These are phyloP conservation scores for Syzygium grande DNA, from an alignment of 345 rosid genomes.

Conservation along the genomic window DNA sequence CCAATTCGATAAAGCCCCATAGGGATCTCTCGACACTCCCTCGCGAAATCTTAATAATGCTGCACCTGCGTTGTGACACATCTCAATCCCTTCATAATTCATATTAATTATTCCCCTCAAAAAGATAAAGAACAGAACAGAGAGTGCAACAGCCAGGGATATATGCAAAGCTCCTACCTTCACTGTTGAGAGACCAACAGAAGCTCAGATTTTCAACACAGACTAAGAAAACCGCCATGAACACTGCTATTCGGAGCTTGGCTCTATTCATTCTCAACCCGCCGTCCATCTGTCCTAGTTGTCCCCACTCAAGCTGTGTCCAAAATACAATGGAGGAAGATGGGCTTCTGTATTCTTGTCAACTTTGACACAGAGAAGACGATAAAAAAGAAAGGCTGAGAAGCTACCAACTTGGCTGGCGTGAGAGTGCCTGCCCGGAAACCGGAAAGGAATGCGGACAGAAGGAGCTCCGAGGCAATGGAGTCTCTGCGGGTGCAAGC, in stretches of 20 bases:
- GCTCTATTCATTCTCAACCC: background rate
- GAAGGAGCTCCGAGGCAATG: background rate
- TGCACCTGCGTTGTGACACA: conserved; percentile 28
- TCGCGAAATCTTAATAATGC: conserved; percentile 55
- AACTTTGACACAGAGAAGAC: background rate
- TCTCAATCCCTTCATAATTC: background rate
- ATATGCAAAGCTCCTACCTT: conserved; percentile 19
- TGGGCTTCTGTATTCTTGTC: background rate
- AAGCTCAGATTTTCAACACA: conserved; percentile 15
- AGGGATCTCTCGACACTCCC: conserved; percentile 61
- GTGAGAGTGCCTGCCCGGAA: background rate
- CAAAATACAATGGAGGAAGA: background rate
- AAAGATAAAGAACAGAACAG: background rate
- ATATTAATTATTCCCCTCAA: background rate
- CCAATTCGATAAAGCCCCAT: conserved; percentile 61
- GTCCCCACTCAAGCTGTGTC: background rate
- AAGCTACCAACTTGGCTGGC: background rate
- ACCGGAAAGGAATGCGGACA: background rate
- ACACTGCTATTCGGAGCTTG: conserved; percentile 6
- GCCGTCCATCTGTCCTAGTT: background rate
- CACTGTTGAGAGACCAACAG: conserved; percentile 23
- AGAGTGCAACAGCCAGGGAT: background rate
- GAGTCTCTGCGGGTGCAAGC: conserved; percentile 1
- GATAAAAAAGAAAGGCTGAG: background rate
- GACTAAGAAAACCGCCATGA: conserved; percentile 7